Conservation (phyloP, 179 eudicot species). For the Spergularia azorica region DNA sequence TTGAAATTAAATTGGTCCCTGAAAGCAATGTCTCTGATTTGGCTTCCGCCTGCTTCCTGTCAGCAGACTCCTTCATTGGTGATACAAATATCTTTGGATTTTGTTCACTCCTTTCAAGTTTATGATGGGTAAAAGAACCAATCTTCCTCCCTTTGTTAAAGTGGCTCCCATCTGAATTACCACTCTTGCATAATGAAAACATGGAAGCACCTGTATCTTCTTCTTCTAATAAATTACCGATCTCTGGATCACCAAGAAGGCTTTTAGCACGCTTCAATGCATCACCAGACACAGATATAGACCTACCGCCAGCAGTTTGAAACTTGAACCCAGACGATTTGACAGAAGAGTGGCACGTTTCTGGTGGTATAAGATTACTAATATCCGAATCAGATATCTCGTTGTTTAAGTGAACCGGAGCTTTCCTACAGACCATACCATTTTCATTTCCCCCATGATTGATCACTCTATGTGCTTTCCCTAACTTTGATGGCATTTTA, state of each 20-base stretch:
- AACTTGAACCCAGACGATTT: slow-evolving; percentile 69
- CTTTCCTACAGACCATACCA: slow-evolving; percentile 26
- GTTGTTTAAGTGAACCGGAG: slow-evolving; percentile 29
- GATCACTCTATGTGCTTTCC: slow-evolving; percentile 14
- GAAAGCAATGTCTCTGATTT: slow-evolving; percentile 36
- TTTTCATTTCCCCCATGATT: slow-evolving; percentile 26
- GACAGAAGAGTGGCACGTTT: slow-evolving; percentile 20
- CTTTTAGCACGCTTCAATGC: slow-evolving; percentile 86
- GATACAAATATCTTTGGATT: slow-evolving; percentile 53
- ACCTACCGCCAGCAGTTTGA: slow-evolving; percentile 87
- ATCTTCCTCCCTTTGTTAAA: slow-evolving; percentile 28
- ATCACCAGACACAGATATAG: slow-evolving; percentile 77
- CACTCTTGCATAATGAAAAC: slow-evolving; percentile 36
- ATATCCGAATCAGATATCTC: slow-evolving; percentile 26
- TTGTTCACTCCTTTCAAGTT: slow-evolving; percentile 33
- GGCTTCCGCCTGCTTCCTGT: slow-evolving; percentile 31
- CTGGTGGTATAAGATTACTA: slow-evolving; percentile 37
- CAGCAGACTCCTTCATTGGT: slow-evolving; percentile 51
- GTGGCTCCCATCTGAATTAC: slow-evolving; percentile 27
- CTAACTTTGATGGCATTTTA: slow-evolving; percentile 27
- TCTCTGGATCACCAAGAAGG: slow-evolving; percentile 79
- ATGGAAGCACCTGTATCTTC: slow-evolving; percentile 42
- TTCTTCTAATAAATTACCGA: slow-evolving; percentile 44
- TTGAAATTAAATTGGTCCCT: slow-evolving; percentile 58
- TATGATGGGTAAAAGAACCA: slow-evolving; percentile 30